Evolutionary conservation across 345 rosid genomes (phyloP).

Genomic region (Salix viminalis): DNA sequence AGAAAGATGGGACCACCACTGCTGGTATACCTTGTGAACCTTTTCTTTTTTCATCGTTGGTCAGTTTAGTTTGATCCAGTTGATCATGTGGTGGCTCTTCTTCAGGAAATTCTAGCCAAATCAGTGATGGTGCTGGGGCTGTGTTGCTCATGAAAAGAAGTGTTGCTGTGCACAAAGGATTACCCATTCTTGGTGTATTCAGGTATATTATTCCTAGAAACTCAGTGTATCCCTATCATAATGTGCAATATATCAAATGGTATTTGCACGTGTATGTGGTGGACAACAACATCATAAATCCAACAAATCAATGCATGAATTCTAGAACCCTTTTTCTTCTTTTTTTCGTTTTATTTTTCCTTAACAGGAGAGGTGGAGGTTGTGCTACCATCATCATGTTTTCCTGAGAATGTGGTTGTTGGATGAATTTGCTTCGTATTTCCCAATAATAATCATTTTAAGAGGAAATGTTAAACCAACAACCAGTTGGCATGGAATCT

Average conservation of each 20-base stretch:
- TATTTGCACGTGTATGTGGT: too few relatives aligned
- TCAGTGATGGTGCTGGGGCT: conserved; percentile 92
- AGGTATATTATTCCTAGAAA: conserved; percentile 31
- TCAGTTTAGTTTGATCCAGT: background rate
- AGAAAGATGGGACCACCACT: conserved; percentile 83
- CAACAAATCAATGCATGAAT: too few relatives aligned
- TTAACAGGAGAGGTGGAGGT: too few relatives aligned
- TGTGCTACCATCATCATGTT: too few relatives aligned
- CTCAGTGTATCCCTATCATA: background rate
- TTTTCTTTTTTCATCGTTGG: background rate
- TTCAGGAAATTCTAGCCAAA: conserved; percentile 88
- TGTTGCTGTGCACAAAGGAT: conserved; percentile 64
- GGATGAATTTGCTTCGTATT: too few relatives aligned
- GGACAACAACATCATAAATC: too few relatives aligned
- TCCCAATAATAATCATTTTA: too few relatives aligned
- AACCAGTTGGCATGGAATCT: too few relatives aligned
- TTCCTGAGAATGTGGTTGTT: too few relatives aligned
- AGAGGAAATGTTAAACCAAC: too few relatives aligned
- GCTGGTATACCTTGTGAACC: conserved; percentile 53
- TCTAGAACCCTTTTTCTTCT: too few relatives aligned
- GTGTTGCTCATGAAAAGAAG: conserved; percentile 90
- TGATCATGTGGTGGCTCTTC: background rate
- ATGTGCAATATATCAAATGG: background rate
- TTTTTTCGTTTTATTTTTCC: too few relatives aligned
- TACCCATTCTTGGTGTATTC: conserved; percentile 86